Base-by-base conservation (phyloP, 805 yeast species). In the Starmerella vitae region DNA sequence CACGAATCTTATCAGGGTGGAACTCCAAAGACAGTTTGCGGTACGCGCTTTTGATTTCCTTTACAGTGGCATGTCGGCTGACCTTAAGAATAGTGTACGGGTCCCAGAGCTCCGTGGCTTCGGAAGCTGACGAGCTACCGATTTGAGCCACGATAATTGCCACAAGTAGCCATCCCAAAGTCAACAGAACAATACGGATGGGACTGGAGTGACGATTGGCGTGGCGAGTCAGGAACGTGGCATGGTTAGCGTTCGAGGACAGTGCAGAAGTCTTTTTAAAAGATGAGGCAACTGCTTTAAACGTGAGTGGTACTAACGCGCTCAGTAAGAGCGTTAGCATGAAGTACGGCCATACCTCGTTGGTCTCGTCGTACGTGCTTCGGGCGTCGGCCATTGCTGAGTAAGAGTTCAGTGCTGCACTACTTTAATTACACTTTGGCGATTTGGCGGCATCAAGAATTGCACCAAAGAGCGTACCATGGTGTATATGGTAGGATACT, bases 281-380 rank as follows among this genome's bases (percentile, higher is more conserved):
- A 18, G 41, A 33, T 5, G 5, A 20, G 4, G 49, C 45, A 58
- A 60, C 58, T 62, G 55, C 38, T 65, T 66, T 43, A 50, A 51
- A 27, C 12, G 84, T 75, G 44, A 69, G 50, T 5, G 95, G 95
- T 29, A 83, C 57, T 43, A 82, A 65, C 15, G 75, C 71, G 43
- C 80, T 71, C 20, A 80, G 63, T 37, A 79, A 60, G 36, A 82
- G 62, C 3, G 95, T 85, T 54, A 81, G 58, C 37, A 79, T 71
- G 54, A 86, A 86, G 57, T 77, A 84, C 30, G 96, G 96, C 94
- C 95, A 85, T 2, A 91, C 83, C 52, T 82, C 91, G 36, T 86
- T 76, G 45, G 74, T 74, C 57, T 85, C 95, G 63, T 85, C 96
- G 59, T 85, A 85, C 30, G 76, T 74, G 35, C 45, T 44, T 19